phyloP scores from a whole-genome alignment of 345 rosid species.

The Brassica rapa region DNA sequence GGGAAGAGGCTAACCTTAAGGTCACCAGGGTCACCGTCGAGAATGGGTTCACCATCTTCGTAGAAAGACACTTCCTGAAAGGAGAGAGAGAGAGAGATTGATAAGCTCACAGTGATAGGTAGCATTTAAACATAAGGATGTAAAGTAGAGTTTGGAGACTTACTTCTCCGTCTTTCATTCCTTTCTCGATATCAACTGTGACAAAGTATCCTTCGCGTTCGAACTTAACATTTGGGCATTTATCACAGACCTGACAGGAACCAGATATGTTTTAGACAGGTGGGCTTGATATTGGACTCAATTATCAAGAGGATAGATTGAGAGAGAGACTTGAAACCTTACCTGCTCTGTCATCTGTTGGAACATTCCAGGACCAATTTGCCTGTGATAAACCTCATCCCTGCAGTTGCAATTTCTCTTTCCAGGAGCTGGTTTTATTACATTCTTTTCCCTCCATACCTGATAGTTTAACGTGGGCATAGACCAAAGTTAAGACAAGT shows the following conservation, averaged over 20 bases:
- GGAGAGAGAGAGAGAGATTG: neutral
- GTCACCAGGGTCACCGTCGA: conserved; percentile 98
- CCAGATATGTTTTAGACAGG: neutral
- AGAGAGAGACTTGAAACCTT: conserved; percentile 23
- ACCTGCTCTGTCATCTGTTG: conserved; percentile 99
- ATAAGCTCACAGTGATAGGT: neutral
- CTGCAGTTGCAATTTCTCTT: conserved; percentile 95
- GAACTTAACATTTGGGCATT: conserved; percentile 92
- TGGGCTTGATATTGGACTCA: neutral
- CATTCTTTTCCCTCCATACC: conserved; percentile 99
- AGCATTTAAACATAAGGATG: neutral
- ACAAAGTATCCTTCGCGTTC: conserved; percentile 83
- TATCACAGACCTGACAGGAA: conserved; percentile 81
- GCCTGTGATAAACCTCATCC: conserved; percentile 96
- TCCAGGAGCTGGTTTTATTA: conserved; percentile 91
- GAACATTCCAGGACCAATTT: conserved; percentile 99
- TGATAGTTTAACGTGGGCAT: conserved; percentile 31
- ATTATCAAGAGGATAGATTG: neutral
- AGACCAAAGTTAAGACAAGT: conserved; percentile 17
- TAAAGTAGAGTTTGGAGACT: conserved; percentile 29
- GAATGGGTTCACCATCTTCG: conserved; percentile 93
- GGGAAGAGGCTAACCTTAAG: conserved; percentile 63
- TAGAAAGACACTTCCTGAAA: conserved; percentile 89
- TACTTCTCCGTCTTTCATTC: conserved; percentile 99
- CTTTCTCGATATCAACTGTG: conserved; percentile 99